Base-by-base conservation (phyloP, 2,329 filamentous ascomycete genomes). In the Neospermospora avenae region DNA sequence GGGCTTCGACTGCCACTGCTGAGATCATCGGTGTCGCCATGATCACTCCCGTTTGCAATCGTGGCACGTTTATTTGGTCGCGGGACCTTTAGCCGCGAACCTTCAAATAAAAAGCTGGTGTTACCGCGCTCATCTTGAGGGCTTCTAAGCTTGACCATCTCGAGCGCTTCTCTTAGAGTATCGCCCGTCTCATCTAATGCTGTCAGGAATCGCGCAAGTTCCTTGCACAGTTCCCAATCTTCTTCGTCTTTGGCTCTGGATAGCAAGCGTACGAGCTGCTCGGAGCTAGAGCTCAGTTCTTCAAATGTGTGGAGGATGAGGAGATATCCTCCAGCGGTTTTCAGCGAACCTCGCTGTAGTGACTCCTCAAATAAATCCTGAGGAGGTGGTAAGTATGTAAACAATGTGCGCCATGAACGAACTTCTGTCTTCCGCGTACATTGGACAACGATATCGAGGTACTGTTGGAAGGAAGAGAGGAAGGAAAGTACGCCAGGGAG, bases 361-460 rank as follows among this genome's bases (percentile, higher is more conserved):
- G 92, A 93, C 73, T 96, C 91, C 73, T 99, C 93, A 68, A 99
- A 99, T 0, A 99, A 82, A 67, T 95, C 90, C 69, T 92, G 88
- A 3, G 93, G 91, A 0, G 93, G 91, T 0, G 95, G 95, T 0
- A 99, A 81, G 69, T 97, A 92, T 4, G 87, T 86, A 74, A 99
- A 99, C 1, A 99, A 80, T 0, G 95, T 97, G 61, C 89, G 87
- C 95, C 95, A 99, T 58, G 91, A 96, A 41, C 93, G 86, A 7
- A 96, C 86, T 72, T 99, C 95, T 0, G 95, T 99, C 76, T 99
- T 99, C 57, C 95, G 88, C 1, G 95, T 97, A 76, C 95, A 99
- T 75, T 96, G 95, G 20, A 99, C 89, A 24, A 99, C 88, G 60
- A 98, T 95, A 69, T 98, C 93, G 16, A 98, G 85, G 71, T 97